Percentiles rank a stretch among this genome's conserved stretches.
phyloP scores from a whole-genome alignment of 805 yeast genomes.

The Candida patagonica region DNA sequence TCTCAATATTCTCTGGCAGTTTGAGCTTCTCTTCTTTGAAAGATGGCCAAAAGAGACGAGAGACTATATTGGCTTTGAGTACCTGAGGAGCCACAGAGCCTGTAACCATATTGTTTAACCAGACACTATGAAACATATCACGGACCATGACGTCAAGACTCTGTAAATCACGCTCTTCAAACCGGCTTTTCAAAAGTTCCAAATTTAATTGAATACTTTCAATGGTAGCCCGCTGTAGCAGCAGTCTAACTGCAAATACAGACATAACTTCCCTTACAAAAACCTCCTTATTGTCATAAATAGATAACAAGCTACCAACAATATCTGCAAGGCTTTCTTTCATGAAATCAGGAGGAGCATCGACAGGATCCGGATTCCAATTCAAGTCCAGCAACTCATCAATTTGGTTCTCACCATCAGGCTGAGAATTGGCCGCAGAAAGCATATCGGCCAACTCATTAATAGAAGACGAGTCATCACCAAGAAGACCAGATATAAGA shows the following conservation, averaged over 20 bases:
- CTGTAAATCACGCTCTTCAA: constrained; percentile 57
- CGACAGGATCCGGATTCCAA: constrained; percentile 84
- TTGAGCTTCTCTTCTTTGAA: constrained; percentile 35
- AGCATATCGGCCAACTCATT: constrained; percentile 50
- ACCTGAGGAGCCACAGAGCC: background rate
- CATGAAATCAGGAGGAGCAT: constrained; percentile 79
- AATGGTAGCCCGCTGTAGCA: constrained; percentile 30
- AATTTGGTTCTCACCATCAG: constrained; percentile 10
- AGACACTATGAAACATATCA: constrained; percentile 53
- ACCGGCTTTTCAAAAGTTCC: constrained; percentile 48
- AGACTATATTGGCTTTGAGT: constrained; percentile 54
- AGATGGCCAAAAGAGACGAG: constrained; percentile 76
- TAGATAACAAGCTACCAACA: constrained; percentile 60
- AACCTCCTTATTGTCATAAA: constrained; percentile 59
- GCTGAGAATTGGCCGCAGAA: constrained; percentile 12
- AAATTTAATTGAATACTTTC: constrained; percentile 27
- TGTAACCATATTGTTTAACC: constrained; percentile 32
- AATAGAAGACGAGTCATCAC: constrained; percentile 33
- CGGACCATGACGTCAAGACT: constrained; percentile 76
- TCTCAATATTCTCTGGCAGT: constrained; percentile 40
- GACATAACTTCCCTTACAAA: constrained; percentile 58
- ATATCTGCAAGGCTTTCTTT: constrained; percentile 50
- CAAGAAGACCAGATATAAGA: constrained; percentile 63
- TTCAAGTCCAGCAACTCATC: constrained; percentile 41
- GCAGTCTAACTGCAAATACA: constrained; percentile 49